Evolutionary conservation across 768 basidiomycete genomes (phyloP), one percentile per base, ranked within the genome.

Genomic region (Aureoboletus auriporus): DNA sequence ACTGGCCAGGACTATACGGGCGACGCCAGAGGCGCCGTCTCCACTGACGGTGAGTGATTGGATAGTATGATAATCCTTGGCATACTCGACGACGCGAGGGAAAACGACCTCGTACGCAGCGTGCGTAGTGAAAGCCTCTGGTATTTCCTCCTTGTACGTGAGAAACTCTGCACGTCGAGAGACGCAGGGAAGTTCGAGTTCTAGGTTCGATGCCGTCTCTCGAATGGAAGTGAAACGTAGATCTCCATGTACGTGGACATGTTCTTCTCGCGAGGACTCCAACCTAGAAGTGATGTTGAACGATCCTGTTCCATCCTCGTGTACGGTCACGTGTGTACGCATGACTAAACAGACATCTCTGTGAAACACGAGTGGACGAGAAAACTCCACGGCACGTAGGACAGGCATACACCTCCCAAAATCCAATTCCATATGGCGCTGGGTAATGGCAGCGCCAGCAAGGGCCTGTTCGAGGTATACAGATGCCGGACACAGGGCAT

Each of bases 71-170:
- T 83, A 87, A 27, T 71, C 65, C 30, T 71, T 62, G 1, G 76
- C 71, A 55, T 89, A 89, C 13, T 76, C 71, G 23, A 89, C 86
- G 39, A 88, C 72, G 7, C 82, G 78, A 17, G 84, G 75, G 55
- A 88, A 87, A 42, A 87, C 76, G 33, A 82, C 71, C 36, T 85
- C 77, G 59, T 89, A 89, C 1, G 74, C 64, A 0, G 78, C 79
- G 33, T 75, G 77, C 16, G 75, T 71, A 3, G 73, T 75, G 61
- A 84, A 83, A 0, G 71, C 71, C 60, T 83, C 80, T 2, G 65
- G 59, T 1, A 39, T 47, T 14, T 44, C 54, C 26, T 55, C 61
- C 30, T 57, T 55, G 14, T 46, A 51, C 1, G 65, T 16, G 14
- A 80, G 57, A 1, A 60, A 59, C 5, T 60, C 49, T 23, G 72